Base-by-base conservation (phyloP, 805 yeast genomes). In the Metschnikowia borealis region DNA sequence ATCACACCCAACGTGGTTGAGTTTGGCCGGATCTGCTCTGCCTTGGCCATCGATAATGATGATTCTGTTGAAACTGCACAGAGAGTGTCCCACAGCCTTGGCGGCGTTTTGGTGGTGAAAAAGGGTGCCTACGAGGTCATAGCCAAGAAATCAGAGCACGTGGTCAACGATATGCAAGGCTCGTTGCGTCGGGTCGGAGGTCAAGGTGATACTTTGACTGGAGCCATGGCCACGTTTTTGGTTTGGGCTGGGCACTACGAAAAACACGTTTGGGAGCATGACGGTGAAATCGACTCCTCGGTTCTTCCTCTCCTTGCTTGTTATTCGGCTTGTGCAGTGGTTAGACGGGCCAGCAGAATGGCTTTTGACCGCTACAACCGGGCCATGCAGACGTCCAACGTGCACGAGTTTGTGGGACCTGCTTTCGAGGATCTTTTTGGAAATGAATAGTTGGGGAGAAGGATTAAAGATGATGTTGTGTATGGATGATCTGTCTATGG, bases 171-270 rank as follows among this genome's bases (percentile, higher is more conserved):
- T 34, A 61, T 71, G 32, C 59, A 64, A 14, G 97, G 98, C 1
- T 84, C 94, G 6, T 67, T 70, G 45, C 85, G 88, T 61, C 75
- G 99, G 48, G 95, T 88, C 6, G 97, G 97, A 11, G 99, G 99
- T 0, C 98, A 94, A 69, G 99, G 99, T 23, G 99, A 94, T 60
- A 87, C 97, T 0, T 66, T 94, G 37, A 81, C 92, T 0, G 99
- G 99, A 0, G 73, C 88, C 21, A 68, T 90, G n/a, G 90, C 91
- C 1, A 85, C 96, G 0, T 73, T 92, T 60, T 61, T 87, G 33
- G 87, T 89, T 5, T 92, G 96, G 96, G 81, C 87, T 5, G 62
- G 77, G 21, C 84, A 85, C 11, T 85, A 87, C 62, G 77, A 80
- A 52, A 61, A 75, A 32, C 65, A 72, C 2, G 60, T 84, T 1